Percentiles rank a stretch among this genome's conserved stretches.
Conservation (phyloP, 2,329 filamentous ascomycete genomes). For the Fusarium xylarioides region DNA sequence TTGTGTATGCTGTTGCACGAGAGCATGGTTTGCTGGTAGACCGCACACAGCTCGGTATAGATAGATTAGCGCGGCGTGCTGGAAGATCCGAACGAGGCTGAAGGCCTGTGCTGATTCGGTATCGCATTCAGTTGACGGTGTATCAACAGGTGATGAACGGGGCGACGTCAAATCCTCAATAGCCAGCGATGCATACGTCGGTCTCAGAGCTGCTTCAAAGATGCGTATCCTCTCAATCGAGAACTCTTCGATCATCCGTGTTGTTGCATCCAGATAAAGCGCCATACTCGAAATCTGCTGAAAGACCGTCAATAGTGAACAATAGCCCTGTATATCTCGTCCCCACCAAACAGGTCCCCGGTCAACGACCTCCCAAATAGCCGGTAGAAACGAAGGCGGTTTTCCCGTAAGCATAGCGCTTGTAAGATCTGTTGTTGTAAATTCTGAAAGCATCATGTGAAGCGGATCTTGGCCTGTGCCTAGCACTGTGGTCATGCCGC, state of each 20-base stretch:
- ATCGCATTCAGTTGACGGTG: constrained; percentile 19
- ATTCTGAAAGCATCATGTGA: constrained; percentile 54
- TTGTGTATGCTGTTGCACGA: constrained; percentile 52
- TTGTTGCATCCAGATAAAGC: constrained; percentile 40
- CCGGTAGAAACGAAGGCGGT: constrained; percentile 49
- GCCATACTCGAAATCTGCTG: constrained; percentile 45
- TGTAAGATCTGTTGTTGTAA: constrained; percentile 55
- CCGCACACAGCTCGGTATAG: constrained; percentile 54
- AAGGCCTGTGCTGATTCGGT: constrained; percentile 47
- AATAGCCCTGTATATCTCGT: constrained; percentile 46
- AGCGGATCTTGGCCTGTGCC: constrained; percentile 42
- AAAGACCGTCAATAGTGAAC: constrained; percentile 48
- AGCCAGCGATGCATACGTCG: constrained; percentile 40
- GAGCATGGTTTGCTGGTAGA: constrained; percentile 48
- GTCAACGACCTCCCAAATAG: constrained; percentile 52
- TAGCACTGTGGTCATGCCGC: constrained; percentile 41
- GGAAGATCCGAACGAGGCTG: constrained; percentile 52
- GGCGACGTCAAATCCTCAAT: constrained; percentile 35
- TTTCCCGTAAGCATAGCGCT: constrained; percentile 52
- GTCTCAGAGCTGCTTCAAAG: constrained; percentile 42
- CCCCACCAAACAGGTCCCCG: constrained; percentile 55
- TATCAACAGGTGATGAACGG: neutral
- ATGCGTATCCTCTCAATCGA: constrained; percentile 43
- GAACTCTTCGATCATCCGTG: constrained; percentile 30
- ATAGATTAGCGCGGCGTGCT: constrained; percentile 53